A percentile compares a stretch with the other conserved stretches of the same genome.
Evolutionary conservation across 2,329 filamentous ascomycete species (phyloP).

Genomic region (Diaporthe sp.): DNA sequence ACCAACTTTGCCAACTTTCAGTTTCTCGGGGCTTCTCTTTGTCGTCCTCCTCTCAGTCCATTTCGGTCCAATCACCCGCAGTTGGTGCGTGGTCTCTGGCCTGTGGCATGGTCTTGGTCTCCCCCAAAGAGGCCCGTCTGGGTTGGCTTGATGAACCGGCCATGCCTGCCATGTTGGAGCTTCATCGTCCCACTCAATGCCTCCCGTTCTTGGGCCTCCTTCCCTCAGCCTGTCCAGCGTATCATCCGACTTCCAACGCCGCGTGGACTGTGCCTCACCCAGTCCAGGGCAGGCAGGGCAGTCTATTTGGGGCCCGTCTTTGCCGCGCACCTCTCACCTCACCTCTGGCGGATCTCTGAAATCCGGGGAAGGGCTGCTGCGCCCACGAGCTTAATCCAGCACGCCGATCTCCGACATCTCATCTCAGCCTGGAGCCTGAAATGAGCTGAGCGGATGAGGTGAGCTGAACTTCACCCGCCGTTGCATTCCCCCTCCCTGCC

Average conservation of each 20-base stretch:
- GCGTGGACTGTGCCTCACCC: slow-evolving; percentile 1
- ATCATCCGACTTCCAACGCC: slow-evolving; percentile 23
- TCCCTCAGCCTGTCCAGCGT: slow-evolving; percentile 3
- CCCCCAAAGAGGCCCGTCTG: slow-evolving; percentile 1
- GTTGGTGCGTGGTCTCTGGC: background rate
- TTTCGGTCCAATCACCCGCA: slow-evolving; percentile 1
- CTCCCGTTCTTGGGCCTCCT: background rate
- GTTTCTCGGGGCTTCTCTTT: slow-evolving; percentile 7
- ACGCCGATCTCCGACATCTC: slow-evolving; percentile 7
- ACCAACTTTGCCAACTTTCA: slow-evolving; percentile 34
- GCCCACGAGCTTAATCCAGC: slow-evolving; percentile 26
- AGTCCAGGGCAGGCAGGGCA: slow-evolving; percentile 17
- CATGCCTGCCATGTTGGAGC: slow-evolving; percentile 12
- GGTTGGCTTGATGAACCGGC: background rate
- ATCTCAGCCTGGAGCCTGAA: slow-evolving; percentile 22
- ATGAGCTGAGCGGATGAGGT: background rate
- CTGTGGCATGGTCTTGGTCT: background rate
- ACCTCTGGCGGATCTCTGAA: background rate
- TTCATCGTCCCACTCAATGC: slow-evolving; percentile 13
- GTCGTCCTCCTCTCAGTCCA: slow-evolving; percentile 9
- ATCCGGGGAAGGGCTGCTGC: slow-evolving; percentile 32
- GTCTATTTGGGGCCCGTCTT: slow-evolving; percentile 12
- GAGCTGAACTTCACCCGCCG: slow-evolving; percentile 16
- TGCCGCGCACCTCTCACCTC: background rate
- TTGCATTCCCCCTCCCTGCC: slow-evolving; percentile 13